Conservation (phyloP, 2,329 filamentous ascomycete species). For the Juglanconis sp. region DNA sequence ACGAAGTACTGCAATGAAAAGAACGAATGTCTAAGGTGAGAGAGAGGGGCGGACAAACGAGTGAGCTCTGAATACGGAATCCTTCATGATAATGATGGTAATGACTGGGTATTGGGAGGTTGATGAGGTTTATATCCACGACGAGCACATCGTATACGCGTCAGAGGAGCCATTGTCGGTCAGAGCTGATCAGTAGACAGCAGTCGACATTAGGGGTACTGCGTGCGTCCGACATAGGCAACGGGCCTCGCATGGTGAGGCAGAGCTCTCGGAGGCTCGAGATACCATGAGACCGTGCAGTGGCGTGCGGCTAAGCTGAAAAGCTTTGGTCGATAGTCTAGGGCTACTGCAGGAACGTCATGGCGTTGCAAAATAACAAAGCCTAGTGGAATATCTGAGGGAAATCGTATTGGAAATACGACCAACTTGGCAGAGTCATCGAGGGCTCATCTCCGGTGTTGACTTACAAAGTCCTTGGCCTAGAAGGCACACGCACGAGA, state of each 20-base stretch:
- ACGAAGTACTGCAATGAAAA: not conserved
- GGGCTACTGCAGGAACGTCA: conserved; percentile 2
- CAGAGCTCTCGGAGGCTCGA: not conserved
- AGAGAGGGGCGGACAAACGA: not conserved
- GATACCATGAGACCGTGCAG: not conserved
- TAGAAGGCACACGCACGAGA: not conserved
- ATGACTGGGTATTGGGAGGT: not conserved
- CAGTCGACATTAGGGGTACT: not conserved
- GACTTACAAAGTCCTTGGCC: not conserved
- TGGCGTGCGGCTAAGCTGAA: conserved; percentile 8
- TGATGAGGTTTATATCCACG: not conserved
- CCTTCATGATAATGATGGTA: not conserved
- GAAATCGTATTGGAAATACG: too few species aligned
- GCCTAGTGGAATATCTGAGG: too few species aligned
- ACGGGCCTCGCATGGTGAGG: not conserved
- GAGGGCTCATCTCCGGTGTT: not conserved
- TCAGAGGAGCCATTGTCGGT: not conserved
- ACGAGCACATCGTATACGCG: too few species aligned
- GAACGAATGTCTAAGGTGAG: conserved; percentile 4
- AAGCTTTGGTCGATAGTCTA: not conserved
- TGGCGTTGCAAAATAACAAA: not conserved
- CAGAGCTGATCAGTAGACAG: not conserved
- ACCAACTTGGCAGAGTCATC: too few species aligned
- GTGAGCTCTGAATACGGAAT: not conserved
- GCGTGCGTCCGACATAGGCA: not conserved